Conservation (phyloP, 2,329 filamentous ascomycete genomes). For the Phyllosticta paracitricarpa region DNA sequence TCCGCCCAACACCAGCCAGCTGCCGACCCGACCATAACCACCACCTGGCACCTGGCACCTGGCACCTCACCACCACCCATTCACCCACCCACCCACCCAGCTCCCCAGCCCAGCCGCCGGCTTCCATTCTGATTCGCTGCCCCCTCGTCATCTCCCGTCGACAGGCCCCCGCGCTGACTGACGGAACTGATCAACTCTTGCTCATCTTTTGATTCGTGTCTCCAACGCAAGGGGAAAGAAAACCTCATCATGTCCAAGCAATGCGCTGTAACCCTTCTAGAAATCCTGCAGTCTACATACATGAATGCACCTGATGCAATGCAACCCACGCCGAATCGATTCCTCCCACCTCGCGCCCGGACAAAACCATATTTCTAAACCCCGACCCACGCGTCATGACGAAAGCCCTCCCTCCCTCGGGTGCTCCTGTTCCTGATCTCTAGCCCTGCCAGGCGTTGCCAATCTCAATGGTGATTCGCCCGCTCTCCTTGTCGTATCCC, state of each 20-base stretch:
- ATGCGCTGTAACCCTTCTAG: slow-evolving; percentile 24
- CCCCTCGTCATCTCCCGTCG: too few relatives aligned
- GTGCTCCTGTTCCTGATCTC: slow-evolving; percentile 5
- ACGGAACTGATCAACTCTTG: too few relatives aligned
- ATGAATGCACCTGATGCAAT: slow-evolving; percentile 19
- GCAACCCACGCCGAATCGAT: slow-evolving; percentile 20
- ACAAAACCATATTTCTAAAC: neutral
- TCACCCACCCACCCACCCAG: too few relatives aligned
- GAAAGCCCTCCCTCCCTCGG: neutral
- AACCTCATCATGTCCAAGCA: slow-evolving; percentile 9
- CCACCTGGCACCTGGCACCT: too few relatives aligned
- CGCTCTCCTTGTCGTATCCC: slow-evolving; percentile 43
- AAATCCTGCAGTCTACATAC: slow-evolving; percentile 13
- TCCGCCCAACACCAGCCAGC: neutral
- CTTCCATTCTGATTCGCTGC: too few relatives aligned
- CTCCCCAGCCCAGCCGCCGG: neutral
- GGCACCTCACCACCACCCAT: too few relatives aligned
- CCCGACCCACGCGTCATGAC: slow-evolving; percentile 1
- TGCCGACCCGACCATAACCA: too few relatives aligned
- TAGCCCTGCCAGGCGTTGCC: slow-evolving; percentile 43
- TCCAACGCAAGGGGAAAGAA: neutral
- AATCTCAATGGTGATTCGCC: slow-evolving; percentile 59
- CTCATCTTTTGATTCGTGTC: neutral
- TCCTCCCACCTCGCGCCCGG: neutral
- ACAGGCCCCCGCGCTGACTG: too few relatives aligned